Conservation (phyloP, 768 basidiomycete genomes). For the Tephrocybe sp. region DNA sequence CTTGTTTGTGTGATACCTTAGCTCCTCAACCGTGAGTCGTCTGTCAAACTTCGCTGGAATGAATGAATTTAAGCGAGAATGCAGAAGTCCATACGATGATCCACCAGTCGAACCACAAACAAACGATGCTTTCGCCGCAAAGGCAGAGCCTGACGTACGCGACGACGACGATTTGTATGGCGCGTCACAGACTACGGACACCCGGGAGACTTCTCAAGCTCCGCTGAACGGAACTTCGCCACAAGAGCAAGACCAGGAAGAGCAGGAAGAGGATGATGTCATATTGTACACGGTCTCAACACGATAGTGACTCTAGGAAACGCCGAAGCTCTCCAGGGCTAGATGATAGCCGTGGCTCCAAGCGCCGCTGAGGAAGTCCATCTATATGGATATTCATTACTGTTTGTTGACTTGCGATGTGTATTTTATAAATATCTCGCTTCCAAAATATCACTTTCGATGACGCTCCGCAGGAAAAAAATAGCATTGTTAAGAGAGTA, state of each 20-base stretch:
- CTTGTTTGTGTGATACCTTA: constrained; percentile 40
- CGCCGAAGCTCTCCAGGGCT: constrained; percentile 69
- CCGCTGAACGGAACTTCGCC: constrained; percentile 27
- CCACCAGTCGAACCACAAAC: constrained; percentile 32
- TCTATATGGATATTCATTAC: too few species aligned
- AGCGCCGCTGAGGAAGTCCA: constrained; percentile 74
- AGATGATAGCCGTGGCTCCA: constrained; percentile 66
- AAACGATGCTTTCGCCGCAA: constrained; percentile 51
- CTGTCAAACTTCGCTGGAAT: constrained; percentile 15
- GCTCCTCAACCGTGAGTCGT: constrained; percentile 64
- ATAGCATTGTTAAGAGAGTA: constrained; percentile 3
- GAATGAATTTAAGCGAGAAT: constrained; percentile 14
- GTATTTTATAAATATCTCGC: neutral
- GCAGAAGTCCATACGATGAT: constrained; percentile 30
- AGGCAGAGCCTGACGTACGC: constrained; percentile 45
- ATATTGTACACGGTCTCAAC: too few species aligned
- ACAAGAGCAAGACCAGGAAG: constrained; percentile 9
- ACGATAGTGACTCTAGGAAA: constrained; percentile 49
- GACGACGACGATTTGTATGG: constrained; percentile 23
- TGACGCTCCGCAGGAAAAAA: neutral
- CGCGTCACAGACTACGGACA: constrained; percentile 18
- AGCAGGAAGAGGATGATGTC: constrained; percentile 23
- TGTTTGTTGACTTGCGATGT: constrained; percentile 1
- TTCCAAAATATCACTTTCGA: neutral
- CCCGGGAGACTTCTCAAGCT: constrained; percentile 20